Percentiles rank a stretch among this genome's conserved stretches.
These are phyloP conservation scores for Vitis amurensis DNA, from an alignment of 164 flowering plant genomes.

Conservation along the genomic window DNA sequence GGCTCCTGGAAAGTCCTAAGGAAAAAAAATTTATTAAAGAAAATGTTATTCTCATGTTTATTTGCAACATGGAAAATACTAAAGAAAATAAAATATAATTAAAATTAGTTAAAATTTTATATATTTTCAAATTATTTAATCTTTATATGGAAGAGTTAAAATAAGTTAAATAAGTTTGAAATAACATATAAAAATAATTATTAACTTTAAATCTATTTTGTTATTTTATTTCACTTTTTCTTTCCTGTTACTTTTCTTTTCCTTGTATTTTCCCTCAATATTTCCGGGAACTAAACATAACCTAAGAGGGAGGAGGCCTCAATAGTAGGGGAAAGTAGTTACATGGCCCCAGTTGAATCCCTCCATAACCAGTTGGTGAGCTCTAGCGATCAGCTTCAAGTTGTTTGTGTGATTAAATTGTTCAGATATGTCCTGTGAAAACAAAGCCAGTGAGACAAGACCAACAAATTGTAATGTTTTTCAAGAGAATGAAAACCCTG, in stretches of 20 bases:
- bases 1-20: no score
- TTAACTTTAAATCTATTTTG: no score
- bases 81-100: neutral
- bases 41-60: neutral
- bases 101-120: no score
- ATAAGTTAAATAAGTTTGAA: no score
- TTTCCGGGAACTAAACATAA: no score
- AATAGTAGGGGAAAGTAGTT: conserved; percentile 10
- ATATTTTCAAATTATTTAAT: no score
- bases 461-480: neutral
- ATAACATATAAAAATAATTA: no score
- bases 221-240: no score
- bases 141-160: no score
- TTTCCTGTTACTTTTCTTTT: no score
- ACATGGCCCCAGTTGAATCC: conserved; percentile 99
- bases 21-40: neutral
- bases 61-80: no score
- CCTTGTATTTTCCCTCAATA: no score
- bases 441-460: neutral
- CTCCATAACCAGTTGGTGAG: conserved; percentile 98
- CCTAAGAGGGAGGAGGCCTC: neutral
- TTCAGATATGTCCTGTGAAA: conserved; percentile 88
- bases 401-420: conserved; percentile 93
- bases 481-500: neutral
- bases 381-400: conserved; percentile 93